Conservation (phyloP, 1,284 basidiomycete genomes). For the Sporisorium iseilematis-ciliati region DNA sequence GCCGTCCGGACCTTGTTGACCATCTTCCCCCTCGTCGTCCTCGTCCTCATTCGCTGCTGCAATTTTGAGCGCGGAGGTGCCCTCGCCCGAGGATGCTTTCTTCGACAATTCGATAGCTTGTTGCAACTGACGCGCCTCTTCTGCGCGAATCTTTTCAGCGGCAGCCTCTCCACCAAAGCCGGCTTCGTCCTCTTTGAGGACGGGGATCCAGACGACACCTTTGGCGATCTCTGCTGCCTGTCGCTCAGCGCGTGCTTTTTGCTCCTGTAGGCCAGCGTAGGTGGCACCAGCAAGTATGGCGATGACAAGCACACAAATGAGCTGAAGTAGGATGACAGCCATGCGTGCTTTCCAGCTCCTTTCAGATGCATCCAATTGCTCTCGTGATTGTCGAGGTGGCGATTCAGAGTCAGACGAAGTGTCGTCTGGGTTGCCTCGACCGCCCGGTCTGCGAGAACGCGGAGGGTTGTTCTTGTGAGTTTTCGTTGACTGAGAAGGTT, state of each 20-base stretch:
- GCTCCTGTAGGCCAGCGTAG: slow-evolving; percentile 57
- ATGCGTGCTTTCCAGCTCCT: slow-evolving; percentile 39
- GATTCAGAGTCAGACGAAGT: background rate
- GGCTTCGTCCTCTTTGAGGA: slow-evolving; percentile 55
- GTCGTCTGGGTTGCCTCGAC: slow-evolving; percentile 7
- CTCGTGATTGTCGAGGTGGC: slow-evolving; percentile 15
- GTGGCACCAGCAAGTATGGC: slow-evolving; percentile 45
- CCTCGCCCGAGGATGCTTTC: slow-evolving; percentile 1
- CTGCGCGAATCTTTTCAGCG: slow-evolving; percentile 31
- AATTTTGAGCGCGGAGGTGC: background rate
- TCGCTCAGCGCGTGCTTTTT: slow-evolving; percentile 33
- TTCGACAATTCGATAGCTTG: slow-evolving; percentile 40
- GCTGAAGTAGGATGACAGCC: slow-evolving; percentile 41
- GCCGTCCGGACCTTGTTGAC: slow-evolving; percentile 23
- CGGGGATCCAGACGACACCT: slow-evolving; percentile 56
- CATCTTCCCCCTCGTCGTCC: slow-evolving; percentile 40
- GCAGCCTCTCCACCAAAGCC: slow-evolving; percentile 27
- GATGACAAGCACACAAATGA: slow-evolving; percentile 50
- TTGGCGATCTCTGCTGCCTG: slow-evolving; percentile 54
- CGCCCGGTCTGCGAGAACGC: slow-evolving; percentile 19
- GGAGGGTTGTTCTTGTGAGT: slow-evolving; percentile 14
- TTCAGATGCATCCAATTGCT: slow-evolving; percentile 9
- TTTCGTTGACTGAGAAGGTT: slow-evolving; percentile 14
- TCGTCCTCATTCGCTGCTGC: slow-evolving; percentile 19
- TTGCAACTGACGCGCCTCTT: slow-evolving; percentile 40